Percentiles rank a stretch among this genome's conserved stretches.
Conservation (phyloP, 1,284 basidiomycete genomes). For the Sporisorium iseilematis-ciliati region DNA sequence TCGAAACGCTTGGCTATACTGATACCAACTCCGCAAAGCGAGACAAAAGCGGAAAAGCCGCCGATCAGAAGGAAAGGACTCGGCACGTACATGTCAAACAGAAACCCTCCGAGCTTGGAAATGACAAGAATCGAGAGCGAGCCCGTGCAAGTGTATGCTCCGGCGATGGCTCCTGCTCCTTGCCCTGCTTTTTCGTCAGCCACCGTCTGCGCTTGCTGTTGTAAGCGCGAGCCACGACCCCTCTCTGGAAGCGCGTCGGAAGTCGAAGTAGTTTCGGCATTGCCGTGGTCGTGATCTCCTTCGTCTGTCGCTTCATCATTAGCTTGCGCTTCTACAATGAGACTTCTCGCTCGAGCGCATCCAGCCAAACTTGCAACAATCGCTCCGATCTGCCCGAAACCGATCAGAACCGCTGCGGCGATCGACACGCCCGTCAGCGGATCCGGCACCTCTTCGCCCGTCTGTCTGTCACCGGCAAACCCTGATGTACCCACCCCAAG, state of each 20-base stretch:
- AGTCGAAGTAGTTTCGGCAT: slow-evolving; percentile 5
- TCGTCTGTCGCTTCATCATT: neutral
- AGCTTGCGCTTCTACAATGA: slow-evolving; percentile 8
- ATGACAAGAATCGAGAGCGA: slow-evolving; percentile 54
- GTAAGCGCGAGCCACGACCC: neutral
- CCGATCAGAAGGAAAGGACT: slow-evolving; percentile 54
- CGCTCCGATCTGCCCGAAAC: slow-evolving; percentile 53
- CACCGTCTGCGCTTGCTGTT: neutral
- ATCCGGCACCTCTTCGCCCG: slow-evolving; percentile 43
- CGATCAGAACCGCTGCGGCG: slow-evolving; percentile 43
- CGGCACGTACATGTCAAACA: slow-evolving; percentile 54
- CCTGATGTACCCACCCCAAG: slow-evolving; percentile 40
- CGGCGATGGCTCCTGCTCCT: slow-evolving; percentile 52
- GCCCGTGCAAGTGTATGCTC: slow-evolving; percentile 55
- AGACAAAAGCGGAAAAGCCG: slow-evolving; percentile 39
- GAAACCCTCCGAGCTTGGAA: slow-evolving; percentile 51
- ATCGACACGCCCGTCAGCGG: slow-evolving; percentile 38
- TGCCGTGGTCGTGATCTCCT: slow-evolving; percentile 3
- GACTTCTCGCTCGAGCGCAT: slow-evolving; percentile 34
- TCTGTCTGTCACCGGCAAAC: slow-evolving; percentile 25
- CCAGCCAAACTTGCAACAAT: slow-evolving; percentile 53
- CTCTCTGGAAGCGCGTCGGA: neutral
- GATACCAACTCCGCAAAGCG: slow-evolving; percentile 22
- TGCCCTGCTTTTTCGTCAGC: slow-evolving; percentile 10
- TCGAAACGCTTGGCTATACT: slow-evolving; percentile 11